A percentile compares a stretch with the other conserved stretches of the same genome.
phyloP scores from a whole-genome alignment of 202 grass and related monocot species.

The Panicum virgatum region DNA sequence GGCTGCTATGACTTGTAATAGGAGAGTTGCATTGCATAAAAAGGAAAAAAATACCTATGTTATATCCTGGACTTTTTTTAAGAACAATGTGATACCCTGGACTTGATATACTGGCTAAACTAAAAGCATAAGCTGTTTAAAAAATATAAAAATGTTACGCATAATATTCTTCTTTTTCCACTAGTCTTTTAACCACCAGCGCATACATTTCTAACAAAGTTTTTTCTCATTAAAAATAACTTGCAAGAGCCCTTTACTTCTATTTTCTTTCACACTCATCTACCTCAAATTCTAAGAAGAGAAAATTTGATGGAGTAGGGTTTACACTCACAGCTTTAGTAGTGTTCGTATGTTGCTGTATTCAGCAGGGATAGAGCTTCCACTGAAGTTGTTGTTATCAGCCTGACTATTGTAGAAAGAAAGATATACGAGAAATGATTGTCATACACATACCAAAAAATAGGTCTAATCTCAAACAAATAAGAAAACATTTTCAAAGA shows the following conservation, averaged over 20 bases:
- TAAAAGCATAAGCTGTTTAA: not conserved
- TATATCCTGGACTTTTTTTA: not conserved
- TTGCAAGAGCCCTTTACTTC: not conserved
- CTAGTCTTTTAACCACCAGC: constrained; percentile 4
- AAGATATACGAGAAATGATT: constrained; percentile 36
- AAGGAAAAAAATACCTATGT: not conserved
- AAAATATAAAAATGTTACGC: constrained; percentile 2
- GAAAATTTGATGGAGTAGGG: not conserved
- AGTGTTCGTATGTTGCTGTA: constrained; percentile 67
- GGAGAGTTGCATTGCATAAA: constrained; percentile 1
- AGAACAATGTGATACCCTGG: not conserved
- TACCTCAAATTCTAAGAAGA: constrained; percentile 17
- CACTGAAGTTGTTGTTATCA: constrained; percentile 97
- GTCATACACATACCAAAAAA: not conserved
- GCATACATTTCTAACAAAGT: constrained; percentile 13
- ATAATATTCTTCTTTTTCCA: not conserved
- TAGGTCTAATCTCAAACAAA: constrained; percentile 12
- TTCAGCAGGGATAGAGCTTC: constrained; percentile 81
- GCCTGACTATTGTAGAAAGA: constrained; percentile 77
- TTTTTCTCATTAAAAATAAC: constrained; percentile 6
- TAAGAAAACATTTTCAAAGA: not conserved
- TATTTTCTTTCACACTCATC: constrained; percentile 10
- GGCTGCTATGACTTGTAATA: not conserved
- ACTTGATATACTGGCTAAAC: constrained; percentile 1
- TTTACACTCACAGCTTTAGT: constrained; percentile 85